phyloP scores from a whole-genome alignment of 2,329 filamentous ascomycete species.

The Epicoccum nigrum region DNA sequence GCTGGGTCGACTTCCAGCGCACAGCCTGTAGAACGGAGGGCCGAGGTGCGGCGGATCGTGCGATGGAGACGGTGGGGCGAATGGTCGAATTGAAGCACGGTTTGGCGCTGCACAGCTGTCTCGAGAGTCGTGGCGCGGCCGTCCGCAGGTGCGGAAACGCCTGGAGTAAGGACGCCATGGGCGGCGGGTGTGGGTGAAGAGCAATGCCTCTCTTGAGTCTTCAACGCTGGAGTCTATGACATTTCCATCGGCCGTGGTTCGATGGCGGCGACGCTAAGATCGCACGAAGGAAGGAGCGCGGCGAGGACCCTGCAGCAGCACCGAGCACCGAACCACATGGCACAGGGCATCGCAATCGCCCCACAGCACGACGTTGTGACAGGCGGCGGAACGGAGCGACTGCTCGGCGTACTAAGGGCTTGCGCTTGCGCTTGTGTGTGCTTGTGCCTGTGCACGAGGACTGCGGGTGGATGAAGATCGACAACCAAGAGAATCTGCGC shows the following conservation, averaged over 20 bases:
- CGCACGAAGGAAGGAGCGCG: conserved; percentile 11
- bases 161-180: conserved; percentile 47
- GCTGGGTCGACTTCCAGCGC: conserved; percentile 45
- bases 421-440: too few relatives aligned
- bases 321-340: conserved; percentile 19
- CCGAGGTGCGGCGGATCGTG: conserved; percentile 25
- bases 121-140: conserved; percentile 46
- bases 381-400: conserved; percentile 14
- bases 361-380: conserved; percentile 12
- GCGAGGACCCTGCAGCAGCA: conserved; percentile 14
- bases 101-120: conserved; percentile 43
- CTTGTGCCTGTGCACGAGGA: conserved; percentile 6
- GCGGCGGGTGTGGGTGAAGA: conserved; percentile 7
- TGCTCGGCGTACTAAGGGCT: too few relatives aligned
- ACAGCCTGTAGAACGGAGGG: conserved; percentile 38
- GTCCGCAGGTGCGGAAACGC: conserved; percentile 46
- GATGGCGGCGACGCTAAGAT: conserved; percentile 2
- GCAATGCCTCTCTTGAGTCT: conserved; percentile 6
- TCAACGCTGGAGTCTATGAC: conserved; percentile 11
- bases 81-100: conserved; percentile 41
- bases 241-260: conserved; percentile 15
- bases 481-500: not conserved
- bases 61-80: conserved; percentile 21
- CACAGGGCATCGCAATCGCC: too few relatives aligned
- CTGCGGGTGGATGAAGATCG: conserved; percentile 4